Conservation (phyloP, 805 yeast species). For the Metschnikowia rubicola region DNA sequence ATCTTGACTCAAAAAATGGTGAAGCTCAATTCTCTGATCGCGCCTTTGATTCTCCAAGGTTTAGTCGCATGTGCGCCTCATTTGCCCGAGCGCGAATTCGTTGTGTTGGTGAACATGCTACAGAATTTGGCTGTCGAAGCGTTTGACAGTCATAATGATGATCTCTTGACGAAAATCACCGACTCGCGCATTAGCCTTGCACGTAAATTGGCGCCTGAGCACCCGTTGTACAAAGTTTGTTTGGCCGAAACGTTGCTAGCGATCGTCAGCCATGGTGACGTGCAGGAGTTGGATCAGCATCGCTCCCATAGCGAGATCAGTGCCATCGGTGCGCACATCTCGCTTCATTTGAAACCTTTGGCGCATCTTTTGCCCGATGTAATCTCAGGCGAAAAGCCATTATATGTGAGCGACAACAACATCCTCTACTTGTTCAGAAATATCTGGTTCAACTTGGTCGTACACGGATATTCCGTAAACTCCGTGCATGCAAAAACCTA, state of each 20-base stretch:
- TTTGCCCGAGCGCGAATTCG: conserved; percentile 64
- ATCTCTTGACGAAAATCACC: conserved; percentile 38
- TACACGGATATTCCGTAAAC: conserved; percentile 77
- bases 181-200: conserved; percentile 50
- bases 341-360: conserved; percentile 63
- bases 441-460: conserved; percentile 90
- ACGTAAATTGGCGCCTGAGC: conserved; percentile 29
- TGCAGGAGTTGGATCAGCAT: conserved; percentile 69
- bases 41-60: conserved; percentile 55
- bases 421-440: conserved; percentile 68
- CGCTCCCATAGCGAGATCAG: conserved; percentile 72
- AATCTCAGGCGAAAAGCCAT: conserved; percentile 40
- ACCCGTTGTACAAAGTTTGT: conserved; percentile 52
- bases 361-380: conserved; percentile 69
- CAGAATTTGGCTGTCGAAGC: conserved; percentile 49
- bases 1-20: conserved; percentile 75
- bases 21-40: conserved; percentile 47
- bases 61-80: conserved; percentile 59
- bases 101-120: conserved; percentile 56
- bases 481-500: conserved; percentile 53
- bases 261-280: conserved; percentile 77
- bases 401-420: conserved; percentile 42
- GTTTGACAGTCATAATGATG: conserved; percentile 36
- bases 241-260: conserved; percentile 63
- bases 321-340: conserved; percentile 66